Conservation (phyloP, 164 flowering plant species). For the grape (Vitis vinifera) region DNA sequence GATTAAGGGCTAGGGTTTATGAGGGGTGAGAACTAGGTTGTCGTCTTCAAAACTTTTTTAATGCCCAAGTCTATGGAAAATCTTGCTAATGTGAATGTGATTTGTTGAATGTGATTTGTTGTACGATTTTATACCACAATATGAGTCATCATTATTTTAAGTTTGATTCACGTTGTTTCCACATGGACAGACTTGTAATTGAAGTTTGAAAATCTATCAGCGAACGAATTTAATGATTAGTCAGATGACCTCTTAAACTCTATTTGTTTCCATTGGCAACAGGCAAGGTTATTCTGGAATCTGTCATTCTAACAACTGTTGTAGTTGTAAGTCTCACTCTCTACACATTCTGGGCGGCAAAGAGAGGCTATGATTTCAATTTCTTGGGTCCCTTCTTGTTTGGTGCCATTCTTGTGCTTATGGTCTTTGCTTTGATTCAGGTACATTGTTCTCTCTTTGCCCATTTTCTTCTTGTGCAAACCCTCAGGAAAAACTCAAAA, state of each 20-base stretch:
- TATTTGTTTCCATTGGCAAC: constrained; percentile 9
- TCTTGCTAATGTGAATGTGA: no score
- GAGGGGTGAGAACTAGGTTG: no score
- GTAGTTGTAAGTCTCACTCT: constrained; percentile 64
- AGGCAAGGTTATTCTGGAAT: constrained; percentile 71
- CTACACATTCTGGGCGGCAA: constrained; percentile 87
- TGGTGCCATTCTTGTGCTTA: constrained; percentile 57
- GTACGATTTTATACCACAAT: no score
- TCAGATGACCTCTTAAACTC: not conserved
- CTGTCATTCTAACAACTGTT: constrained; percentile 64
- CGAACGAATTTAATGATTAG: not conserved
- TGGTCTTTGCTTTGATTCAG: constrained; percentile 64
- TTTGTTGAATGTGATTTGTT: no score
- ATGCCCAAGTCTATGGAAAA: no score
- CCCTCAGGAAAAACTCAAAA: no score
- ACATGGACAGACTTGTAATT: not conserved
- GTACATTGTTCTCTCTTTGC: constrained; percentile 16
- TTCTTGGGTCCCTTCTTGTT: constrained; percentile 79
- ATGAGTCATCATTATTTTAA: not conserved
- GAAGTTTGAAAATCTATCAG: not conserved
- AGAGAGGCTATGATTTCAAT: constrained; percentile 68
- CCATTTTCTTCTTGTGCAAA: no score
- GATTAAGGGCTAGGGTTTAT: no score
- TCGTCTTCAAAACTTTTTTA: no score
- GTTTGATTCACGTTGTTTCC: not conserved